Conservation (phyloP, 2,329 filamentous ascomycete species). For the Ciborinia camelliae region DNA sequence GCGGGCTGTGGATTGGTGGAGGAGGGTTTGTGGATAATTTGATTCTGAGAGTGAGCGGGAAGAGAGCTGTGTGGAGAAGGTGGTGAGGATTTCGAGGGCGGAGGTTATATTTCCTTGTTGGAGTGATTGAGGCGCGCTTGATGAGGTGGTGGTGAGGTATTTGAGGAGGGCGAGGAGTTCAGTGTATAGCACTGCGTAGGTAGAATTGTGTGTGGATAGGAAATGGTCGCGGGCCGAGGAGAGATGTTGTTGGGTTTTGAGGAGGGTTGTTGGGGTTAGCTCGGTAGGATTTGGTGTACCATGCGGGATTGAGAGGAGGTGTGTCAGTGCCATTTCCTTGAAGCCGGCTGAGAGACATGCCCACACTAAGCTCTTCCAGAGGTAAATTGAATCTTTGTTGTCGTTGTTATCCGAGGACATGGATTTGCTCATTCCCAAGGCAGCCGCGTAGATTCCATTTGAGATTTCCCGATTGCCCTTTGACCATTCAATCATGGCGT, state of each 20-base stretch:
- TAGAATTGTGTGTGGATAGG: slow-evolving; percentile 48
- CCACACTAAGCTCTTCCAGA: slow-evolving; percentile 37
- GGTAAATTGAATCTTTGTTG: slow-evolving; percentile 34
- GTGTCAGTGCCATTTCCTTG: slow-evolving; percentile 37
- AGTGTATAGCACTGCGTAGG: slow-evolving; percentile 52
- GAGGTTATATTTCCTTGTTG: slow-evolving; percentile 55
- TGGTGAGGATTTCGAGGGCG: slow-evolving; percentile 44
- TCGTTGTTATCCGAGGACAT: slow-evolving; percentile 37
- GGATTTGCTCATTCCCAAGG: slow-evolving; percentile 55
- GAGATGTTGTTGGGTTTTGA: slow-evolving; percentile 55
- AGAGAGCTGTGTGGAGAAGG: slow-evolving; percentile 45
- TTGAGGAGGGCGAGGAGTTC: slow-evolving; percentile 63
- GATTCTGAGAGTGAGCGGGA: slow-evolving; percentile 33
- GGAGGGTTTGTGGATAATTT: slow-evolving; percentile 52
- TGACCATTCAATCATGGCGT: slow-evolving; percentile 67
- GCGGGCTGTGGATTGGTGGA: slow-evolving; percentile 65
- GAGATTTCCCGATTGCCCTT: slow-evolving; percentile 57
- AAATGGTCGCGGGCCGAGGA: slow-evolving; percentile 52
- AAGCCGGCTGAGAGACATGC: slow-evolving; percentile 27
- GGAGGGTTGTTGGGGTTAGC: slow-evolving; percentile 36
- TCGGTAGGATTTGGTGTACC: slow-evolving; percentile 34
- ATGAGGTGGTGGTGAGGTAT: slow-evolving; percentile 51
- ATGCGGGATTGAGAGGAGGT: slow-evolving; percentile 42
- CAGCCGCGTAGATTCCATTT: slow-evolving; percentile 62
- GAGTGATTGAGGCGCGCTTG: slow-evolving; percentile 44